Evolutionary conservation across 306 rosid genomes (phyloP), one percentile per base, ranked within the genome.

Genomic region (Coriaria nepalensis): DNA sequence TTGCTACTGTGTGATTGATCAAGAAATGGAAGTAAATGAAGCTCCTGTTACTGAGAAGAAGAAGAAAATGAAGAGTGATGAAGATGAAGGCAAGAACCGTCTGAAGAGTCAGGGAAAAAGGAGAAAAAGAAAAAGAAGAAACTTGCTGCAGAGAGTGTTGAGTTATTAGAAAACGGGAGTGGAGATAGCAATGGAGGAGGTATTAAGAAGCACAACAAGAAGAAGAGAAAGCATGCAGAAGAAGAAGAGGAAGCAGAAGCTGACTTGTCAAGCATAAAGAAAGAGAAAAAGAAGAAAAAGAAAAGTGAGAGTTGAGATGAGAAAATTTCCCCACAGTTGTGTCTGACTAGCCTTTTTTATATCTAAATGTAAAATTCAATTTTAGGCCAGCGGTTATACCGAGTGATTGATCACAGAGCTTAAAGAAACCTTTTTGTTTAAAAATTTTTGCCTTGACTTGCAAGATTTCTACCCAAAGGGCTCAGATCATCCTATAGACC

Each of bases 71-170:
- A 63, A 50, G 12, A 61, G 63, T 43, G 61, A 52, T 10, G 70
- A 58, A 12, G 77, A 66, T 0, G 73, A 40, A 49, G 75, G 74
- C 67, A 11, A 54, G 7, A n/a, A n/a, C n/a, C n/a, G n/a, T n/a
- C n/a, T 2, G 71, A 62, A 20, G 67, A 61, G 62, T 36, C n/a
- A n/a, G n/a, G n/a, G n/a, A n/a, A 65, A 57, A 73, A 66, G 43
- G 73, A 76, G 44, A 80, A 70, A 71, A 78, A 70, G 77, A 78
- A 75, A 71, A 80, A 68, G 64, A 74, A 69, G 61, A 73, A 70
- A 20, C 58, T 46, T 34, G 53, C 73, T 29, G 63, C 66, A 13
- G 81, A 63, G 67, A 67, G 52, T 57, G 78, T 29, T 4, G 66
- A 63, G 51, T 62, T 35, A 33, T 60, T 49, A 33, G 47, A 56